Evolutionary conservation across 768 basidiomycete genomes (phyloP).

Genomic region (Cubamyces sp.): DNA sequence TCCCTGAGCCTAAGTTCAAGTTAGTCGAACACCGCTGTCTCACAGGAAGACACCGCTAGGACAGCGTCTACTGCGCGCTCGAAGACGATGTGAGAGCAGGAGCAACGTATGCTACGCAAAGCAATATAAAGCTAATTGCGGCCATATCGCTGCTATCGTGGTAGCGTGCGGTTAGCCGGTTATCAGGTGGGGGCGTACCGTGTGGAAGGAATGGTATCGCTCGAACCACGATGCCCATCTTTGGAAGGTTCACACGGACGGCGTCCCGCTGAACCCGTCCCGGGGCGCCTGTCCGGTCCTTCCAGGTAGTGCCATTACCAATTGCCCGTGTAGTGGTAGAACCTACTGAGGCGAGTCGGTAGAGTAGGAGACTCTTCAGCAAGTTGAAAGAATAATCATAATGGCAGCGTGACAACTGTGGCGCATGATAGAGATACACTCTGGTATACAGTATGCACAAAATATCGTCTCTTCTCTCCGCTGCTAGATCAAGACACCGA

Average conservation of each 20-base stretch:
- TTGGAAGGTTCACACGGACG: slow-evolving; percentile 3
- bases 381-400: no score
- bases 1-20: not conserved
- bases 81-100: not conserved
- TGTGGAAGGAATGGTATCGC: slow-evolving; percentile 3
- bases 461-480: not conserved
- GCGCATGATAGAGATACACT: slow-evolving; percentile 11
- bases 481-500: not conserved
- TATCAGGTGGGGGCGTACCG: not conserved
- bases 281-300: not conserved
- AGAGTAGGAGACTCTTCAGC: no score
- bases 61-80: not conserved
- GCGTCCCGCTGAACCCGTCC: not conserved
- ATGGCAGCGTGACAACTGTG: no score
- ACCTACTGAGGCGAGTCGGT: no score
- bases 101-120: not conserved
- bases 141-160: slow-evolving; percentile 7
- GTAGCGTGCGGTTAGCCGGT: slow-evolving; percentile 3
- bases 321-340: no score
- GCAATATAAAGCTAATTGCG: not conserved
- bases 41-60: not conserved
- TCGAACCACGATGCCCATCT: slow-evolving; percentile 13
- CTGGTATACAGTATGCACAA: slow-evolving; percentile 10
- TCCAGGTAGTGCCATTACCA: no score
- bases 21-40: not conserved